Percentiles rank a stretch among this genome's conserved stretches.
These are phyloP conservation scores for Sporothrix euskadiensis DNA, from an alignment of 2,329 filamentous ascomycete species.

Conservation along the genomic window DNA sequence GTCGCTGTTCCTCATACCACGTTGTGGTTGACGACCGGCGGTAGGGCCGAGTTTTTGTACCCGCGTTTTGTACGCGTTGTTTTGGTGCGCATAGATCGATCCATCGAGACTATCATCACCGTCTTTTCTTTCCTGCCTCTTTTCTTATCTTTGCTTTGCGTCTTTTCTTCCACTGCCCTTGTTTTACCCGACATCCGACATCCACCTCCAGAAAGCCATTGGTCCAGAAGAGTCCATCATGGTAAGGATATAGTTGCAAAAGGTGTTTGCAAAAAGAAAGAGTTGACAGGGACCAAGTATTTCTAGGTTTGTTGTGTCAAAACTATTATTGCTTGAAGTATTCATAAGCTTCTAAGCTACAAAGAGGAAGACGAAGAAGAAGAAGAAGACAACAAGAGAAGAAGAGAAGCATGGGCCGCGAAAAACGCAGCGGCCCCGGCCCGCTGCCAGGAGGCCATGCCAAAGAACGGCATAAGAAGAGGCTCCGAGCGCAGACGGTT, in stretches of 20 bases:
- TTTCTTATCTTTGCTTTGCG: not conserved
- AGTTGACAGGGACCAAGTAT: not conserved
- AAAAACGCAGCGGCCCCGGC: conserved; percentile 34
- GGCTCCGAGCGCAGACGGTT: conserved; percentile 36
- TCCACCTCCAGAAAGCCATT: not conserved
- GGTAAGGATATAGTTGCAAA: conserved; percentile 32
- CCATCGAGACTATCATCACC: not conserved
- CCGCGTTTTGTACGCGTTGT: not conserved
- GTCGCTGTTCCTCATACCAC: not conserved
- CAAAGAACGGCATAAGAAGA: conserved; percentile 40
- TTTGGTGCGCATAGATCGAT: not conserved
- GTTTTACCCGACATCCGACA: not conserved
- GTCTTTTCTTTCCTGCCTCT: not conserved
- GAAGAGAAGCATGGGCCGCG: conserved; percentile 37
- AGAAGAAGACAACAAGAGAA: conserved; percentile 32
- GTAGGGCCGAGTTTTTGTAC: not conserved
- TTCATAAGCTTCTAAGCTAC: no score
- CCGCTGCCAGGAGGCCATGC: conserved; percentile 36
- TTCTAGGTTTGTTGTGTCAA: no score
- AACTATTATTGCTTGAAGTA: no score
- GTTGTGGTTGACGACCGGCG: conserved; percentile 7
- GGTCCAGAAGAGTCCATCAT: conserved; percentile 26
- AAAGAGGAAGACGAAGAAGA: conserved; percentile 24
- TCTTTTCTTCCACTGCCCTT: not conserved
- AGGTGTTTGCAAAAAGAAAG: conserved; percentile 31